These are phyloP conservation scores for Malassezia restricta DNA, from an alignment of 1,284 basidiomycete genomes.

Conservation along the genomic window DNA sequence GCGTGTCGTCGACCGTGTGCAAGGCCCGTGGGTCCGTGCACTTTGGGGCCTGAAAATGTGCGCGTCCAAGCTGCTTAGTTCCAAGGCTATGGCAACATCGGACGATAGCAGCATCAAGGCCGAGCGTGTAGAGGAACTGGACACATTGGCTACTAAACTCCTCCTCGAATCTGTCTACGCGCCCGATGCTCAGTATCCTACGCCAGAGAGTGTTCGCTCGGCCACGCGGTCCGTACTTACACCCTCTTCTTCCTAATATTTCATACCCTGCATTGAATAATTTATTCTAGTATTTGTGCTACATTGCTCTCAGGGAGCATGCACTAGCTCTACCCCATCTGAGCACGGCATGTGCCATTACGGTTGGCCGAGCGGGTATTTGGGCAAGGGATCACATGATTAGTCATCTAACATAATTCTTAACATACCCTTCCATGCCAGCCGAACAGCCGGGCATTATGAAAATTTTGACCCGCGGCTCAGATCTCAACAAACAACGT, in stretches of 20 bases:
- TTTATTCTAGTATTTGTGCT: background rate
- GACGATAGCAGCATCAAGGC: constrained; percentile 11
- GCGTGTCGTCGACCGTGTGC: constrained; percentile 12
- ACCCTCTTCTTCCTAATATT: background rate
- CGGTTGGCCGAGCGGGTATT: background rate
- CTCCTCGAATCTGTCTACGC: constrained; percentile 32
- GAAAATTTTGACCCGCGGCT: constrained; percentile 10
- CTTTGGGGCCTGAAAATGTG: constrained; percentile 40
- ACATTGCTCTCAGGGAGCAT: background rate
- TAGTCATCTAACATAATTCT: constrained; percentile 10
- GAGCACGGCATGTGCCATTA: too few species aligned
- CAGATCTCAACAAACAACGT: background rate
- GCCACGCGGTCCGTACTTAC: constrained; percentile 8
- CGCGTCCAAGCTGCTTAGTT: constrained; percentile 5
- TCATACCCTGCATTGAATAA: background rate
- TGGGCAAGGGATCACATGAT: background rate
- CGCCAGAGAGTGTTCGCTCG: constrained; percentile 2
- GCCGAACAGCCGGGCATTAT: constrained; percentile 12
- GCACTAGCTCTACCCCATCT: background rate
- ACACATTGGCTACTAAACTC: constrained; percentile 25
- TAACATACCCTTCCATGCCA: constrained; percentile 10
- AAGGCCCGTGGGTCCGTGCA: constrained; percentile 34
- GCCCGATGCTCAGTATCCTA: background rate
- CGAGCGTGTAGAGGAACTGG: constrained; percentile 22
- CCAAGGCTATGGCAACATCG: background rate